Evolutionary conservation across 176 grass and related monocot genomes (phyloP).

Genomic region (Bromus sterilis): DNA sequence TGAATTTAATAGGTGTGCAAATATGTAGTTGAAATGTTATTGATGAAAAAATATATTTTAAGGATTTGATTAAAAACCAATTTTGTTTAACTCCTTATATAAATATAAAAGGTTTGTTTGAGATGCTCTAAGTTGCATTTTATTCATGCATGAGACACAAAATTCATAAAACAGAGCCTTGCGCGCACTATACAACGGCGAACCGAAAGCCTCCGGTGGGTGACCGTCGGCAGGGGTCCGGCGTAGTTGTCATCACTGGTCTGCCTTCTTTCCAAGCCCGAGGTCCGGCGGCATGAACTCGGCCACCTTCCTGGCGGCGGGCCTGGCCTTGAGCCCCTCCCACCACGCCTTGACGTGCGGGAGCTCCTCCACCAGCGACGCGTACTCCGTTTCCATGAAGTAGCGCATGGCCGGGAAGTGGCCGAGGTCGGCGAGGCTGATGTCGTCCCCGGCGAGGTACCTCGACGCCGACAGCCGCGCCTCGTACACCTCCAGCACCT

Average conservation of each 20-base stretch:
- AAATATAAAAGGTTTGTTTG: too few relatives aligned
- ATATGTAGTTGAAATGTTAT: too few relatives aligned
- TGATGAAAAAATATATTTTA: too few relatives aligned
- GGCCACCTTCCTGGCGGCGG: constrained; percentile 14
- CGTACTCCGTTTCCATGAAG: constrained; percentile 37
- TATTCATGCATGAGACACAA: too few relatives aligned
- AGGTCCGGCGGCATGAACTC: neutral
- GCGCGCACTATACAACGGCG: too few relatives aligned
- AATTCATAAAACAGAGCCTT: too few relatives aligned
- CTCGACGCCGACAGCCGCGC: neutral
- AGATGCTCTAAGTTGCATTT: too few relatives aligned
- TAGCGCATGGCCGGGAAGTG: constrained; percentile 26
- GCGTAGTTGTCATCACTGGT: neutral
- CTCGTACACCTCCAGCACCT: constrained; percentile 41
- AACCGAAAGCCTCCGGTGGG: too few relatives aligned
- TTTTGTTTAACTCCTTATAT: too few relatives aligned
- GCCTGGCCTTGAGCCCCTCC: constrained; percentile 33
- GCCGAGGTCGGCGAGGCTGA: constrained; percentile 46
- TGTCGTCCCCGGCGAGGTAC: constrained; percentile 35
- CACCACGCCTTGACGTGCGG: constrained; percentile 37
- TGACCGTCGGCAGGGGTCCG: too few relatives aligned
- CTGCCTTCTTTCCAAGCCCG: neutral
- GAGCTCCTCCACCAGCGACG: neutral
- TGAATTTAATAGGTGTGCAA: too few relatives aligned
- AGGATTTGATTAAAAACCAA: too few relatives aligned